Percentiles rank a stretch among this genome's conserved stretches.
phyloP scores from a whole-genome alignment of 192 early-diverging fungal species.

The Linnemannia schmuckeri region DNA sequence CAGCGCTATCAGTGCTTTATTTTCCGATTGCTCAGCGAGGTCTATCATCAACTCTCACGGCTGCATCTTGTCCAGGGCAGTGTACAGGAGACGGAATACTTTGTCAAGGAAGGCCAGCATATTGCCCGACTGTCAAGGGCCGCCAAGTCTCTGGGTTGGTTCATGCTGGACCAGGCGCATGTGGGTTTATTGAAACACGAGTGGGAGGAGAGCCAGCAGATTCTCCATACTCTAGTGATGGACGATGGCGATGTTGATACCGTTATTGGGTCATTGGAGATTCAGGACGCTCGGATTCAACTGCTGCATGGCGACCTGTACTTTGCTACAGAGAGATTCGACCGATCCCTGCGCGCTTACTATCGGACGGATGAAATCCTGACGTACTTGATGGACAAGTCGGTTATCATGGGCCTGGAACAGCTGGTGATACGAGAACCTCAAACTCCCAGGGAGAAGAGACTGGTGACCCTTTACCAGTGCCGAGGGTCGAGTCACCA shows the following conservation, averaged over 20 bases:
- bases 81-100: slow-evolving; percentile 72
- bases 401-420: slow-evolving; percentile 68
- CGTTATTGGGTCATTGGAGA: slow-evolving; percentile 22
- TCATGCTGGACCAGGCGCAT: slow-evolving; percentile 69
- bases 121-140: slow-evolving; percentile 63
- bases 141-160: slow-evolving; percentile 48
- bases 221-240: slow-evolving; percentile 54
- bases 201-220: slow-evolving; percentile 59
- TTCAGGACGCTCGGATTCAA: slow-evolving; percentile 52
- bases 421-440: slow-evolving; percentile 56
- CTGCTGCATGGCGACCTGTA: slow-evolving; percentile 66
- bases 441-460: slow-evolving; percentile 67
- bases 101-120: slow-evolving; percentile 67
- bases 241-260: slow-evolving; percentile 14
- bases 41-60: slow-evolving; percentile 62
- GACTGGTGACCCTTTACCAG: slow-evolving; percentile 15
- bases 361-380: slow-evolving; percentile 61
- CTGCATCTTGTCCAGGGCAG: slow-evolving; percentile 72
- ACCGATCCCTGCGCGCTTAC: slow-evolving; percentile 66
- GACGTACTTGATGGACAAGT: slow-evolving; percentile 64
- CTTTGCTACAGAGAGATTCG: slow-evolving; percentile 50
- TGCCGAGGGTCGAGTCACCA: background rate
- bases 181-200: slow-evolving; percentile 61
- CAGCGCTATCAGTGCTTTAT: slow-evolving; percentile 41
- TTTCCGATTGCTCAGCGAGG: slow-evolving; percentile 58